Conservation (phyloP, 2,329 filamentous ascomycete genomes). For the Fusarium nodosum region DNA sequence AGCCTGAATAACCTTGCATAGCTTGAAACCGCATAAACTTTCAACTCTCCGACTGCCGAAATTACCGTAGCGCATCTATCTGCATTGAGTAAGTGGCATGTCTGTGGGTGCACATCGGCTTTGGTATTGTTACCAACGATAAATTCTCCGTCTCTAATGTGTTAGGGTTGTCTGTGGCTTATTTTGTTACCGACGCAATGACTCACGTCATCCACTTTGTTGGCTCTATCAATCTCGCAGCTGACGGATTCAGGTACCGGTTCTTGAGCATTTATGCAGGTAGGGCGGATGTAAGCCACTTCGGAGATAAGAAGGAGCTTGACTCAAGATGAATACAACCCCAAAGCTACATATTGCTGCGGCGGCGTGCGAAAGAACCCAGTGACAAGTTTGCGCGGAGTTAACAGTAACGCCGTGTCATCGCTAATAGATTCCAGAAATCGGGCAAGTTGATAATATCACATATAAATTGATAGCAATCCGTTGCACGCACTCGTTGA, state of each 20-base stretch:
- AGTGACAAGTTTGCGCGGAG: not conserved
- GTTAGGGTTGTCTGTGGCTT: not conserved
- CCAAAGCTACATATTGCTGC: not conserved
- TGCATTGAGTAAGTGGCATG: not conserved
- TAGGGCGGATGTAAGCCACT: not conserved
- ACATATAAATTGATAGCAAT: not conserved
- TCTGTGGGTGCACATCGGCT: not conserved
- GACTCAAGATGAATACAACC: not conserved
- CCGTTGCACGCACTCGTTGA: accelerated
- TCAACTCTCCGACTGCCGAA: not conserved
- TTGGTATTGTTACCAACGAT: not conserved
- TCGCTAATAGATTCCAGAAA: not conserved
- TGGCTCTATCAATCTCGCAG: not conserved
- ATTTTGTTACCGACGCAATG: not conserved
- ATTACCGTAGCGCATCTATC: not conserved
- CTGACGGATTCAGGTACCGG: not conserved
- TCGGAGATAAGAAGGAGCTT: not conserved
- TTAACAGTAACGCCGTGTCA: not conserved
- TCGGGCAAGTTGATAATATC: too few relatives aligned
- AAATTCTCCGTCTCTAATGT: not conserved
- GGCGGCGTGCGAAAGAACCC: not conserved
- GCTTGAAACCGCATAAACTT: not conserved
- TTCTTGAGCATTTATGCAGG: not conserved
- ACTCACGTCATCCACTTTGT: slow-evolving; percentile 9
- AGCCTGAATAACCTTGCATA: not conserved